Base-by-base conservation (phyloP, 2,329 filamentous ascomycete species). In the Westerdykella ornata region DNA sequence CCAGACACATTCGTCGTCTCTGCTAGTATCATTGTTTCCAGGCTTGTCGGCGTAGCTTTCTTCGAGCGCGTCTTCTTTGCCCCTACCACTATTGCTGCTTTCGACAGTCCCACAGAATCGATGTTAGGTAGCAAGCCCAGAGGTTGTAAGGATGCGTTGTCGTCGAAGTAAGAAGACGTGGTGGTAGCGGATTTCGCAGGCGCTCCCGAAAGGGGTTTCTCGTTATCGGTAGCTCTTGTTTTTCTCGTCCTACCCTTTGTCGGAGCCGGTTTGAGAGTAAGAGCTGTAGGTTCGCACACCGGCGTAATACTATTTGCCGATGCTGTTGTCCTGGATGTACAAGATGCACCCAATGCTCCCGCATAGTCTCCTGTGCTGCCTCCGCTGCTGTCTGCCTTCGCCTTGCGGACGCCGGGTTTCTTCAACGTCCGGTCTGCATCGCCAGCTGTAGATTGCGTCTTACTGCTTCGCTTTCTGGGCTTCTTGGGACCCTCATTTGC, bases 11-110 rank as follows among this genome's bases (percentile, higher is more conserved):
- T 59, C 7, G 53, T 18, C 26, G 47, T 58, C 42, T 56, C 59
- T 14, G 48, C 45, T 35, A 57, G 59, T n/a, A 46, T 37, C 18
- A 49, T 48, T 38, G 48, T 35, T 13, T 49, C 54, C 28, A 8
- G 45, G 8, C 43, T 41, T 4, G 42, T 49, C 3, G 33, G 19
- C 16, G 49, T 49, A 19, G 48, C 47, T 45, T 63, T 62, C 48
- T 59, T 65, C 31, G 52, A 46, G 18, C 59, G 56, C 4, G 54
- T 53, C 37, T 63, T 63, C 31, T 58, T 49, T 33, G 57, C 48
- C 41, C 60, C 62, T 4, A 51, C 42, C 1, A 49, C 37, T 37
- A 59, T 60, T 7, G 51, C 45, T 32, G 43, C 44, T 18, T 55
- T 40, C 38, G 50, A 48, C 4, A 47, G 42, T 6, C 39, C 39